Conservation (phyloP, 1,139 yeast genomes). For the Pichia sp. region DNA sequence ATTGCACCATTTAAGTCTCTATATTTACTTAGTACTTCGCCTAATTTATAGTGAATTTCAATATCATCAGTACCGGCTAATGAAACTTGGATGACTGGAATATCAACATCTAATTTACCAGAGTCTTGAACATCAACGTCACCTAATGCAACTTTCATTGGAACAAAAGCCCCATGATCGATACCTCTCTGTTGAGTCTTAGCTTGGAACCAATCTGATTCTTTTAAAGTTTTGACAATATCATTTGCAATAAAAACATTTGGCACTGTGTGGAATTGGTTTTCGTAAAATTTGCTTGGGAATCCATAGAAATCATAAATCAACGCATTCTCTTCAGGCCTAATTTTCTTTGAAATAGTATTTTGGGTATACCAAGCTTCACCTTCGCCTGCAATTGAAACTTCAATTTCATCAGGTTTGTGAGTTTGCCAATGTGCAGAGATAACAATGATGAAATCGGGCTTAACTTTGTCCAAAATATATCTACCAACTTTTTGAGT, state of each 20-base stretch:
- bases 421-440: conserved; percentile 74
- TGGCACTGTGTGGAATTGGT: conserved; percentile 48
- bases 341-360: conserved; percentile 15
- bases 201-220: conserved; percentile 39
- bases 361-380: conserved; percentile 17
- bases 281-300: conserved; percentile 55
- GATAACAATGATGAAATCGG: conserved; percentile 57
- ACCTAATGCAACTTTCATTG: conserved; percentile 64
- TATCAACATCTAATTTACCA: conserved; percentile 34
- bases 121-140: conserved; percentile 31
- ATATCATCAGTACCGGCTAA: conserved; percentile 44
- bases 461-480: conserved; percentile 45
- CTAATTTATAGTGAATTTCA: conserved; percentile 46
- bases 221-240: conserved; percentile 37
- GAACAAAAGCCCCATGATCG: conserved; percentile 83
- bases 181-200: conserved; percentile 50
- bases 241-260: conserved; percentile 39
- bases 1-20: conserved; percentile 48
- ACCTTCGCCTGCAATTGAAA: conserved; percentile 39
- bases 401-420: conserved; percentile 38
- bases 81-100: conserved; percentile 65
- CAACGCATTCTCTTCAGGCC: conserved; percentile 34
- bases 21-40: conserved; percentile 45
- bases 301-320: conserved; percentile 73
- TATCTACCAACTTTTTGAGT: conserved; percentile 44